Percentiles rank a stretch among this genome's conserved stretches.
phyloP scores from a whole-genome alignment of 2,329 filamentous ascomycete species.

The Ascochyta clinopodiicola region DNA sequence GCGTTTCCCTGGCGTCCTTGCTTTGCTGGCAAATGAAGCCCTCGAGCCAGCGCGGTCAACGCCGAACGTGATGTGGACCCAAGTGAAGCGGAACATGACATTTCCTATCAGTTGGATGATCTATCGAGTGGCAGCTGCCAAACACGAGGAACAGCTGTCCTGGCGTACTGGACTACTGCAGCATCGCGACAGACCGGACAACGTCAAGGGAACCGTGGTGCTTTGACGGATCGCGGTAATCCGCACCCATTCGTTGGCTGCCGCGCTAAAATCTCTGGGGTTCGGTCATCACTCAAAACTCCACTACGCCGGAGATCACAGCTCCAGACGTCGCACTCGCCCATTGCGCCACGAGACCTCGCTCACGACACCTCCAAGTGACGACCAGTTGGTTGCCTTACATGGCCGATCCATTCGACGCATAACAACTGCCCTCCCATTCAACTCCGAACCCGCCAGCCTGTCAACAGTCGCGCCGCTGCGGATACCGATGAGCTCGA shows the following conservation, averaged over 20 bases:
- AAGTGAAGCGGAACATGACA: slow-evolving; percentile 19
- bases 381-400: slow-evolving; percentile 28
- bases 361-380: slow-evolving; percentile 16
- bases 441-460: slow-evolving; percentile 15
- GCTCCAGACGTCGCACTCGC: slow-evolving; percentile 16
- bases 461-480: slow-evolving; percentile 23
- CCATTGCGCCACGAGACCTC: slow-evolving; percentile 28
- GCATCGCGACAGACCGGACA: slow-evolving; percentile 19
- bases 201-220: slow-evolving; percentile 12
- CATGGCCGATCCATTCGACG: slow-evolving; percentile 37
- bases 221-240: slow-evolving; percentile 8
- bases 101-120: not conserved
- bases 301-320: slow-evolving; percentile 24
- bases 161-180: slow-evolving; percentile 13
- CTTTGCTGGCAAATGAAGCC: slow-evolving; percentile 14
- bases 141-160: slow-evolving; percentile 8
- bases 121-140: slow-evolving; percentile 16
- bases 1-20: slow-evolving; percentile 21
- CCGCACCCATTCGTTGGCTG: slow-evolving; percentile 15
- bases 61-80: slow-evolving; percentile 4
- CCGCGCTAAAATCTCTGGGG: slow-evolving; percentile 31
- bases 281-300: slow-evolving; percentile 29
- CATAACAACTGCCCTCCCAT: slow-evolving; percentile 22
- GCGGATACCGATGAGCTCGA: slow-evolving; percentile 42
- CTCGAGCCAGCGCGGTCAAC: not conserved